A percentile compares a stretch with the other conserved stretches of the same genome.
phyloP scores from a whole-genome alignment of 768 basidiomycete species.

The Pleurotus tuoliensis region DNA sequence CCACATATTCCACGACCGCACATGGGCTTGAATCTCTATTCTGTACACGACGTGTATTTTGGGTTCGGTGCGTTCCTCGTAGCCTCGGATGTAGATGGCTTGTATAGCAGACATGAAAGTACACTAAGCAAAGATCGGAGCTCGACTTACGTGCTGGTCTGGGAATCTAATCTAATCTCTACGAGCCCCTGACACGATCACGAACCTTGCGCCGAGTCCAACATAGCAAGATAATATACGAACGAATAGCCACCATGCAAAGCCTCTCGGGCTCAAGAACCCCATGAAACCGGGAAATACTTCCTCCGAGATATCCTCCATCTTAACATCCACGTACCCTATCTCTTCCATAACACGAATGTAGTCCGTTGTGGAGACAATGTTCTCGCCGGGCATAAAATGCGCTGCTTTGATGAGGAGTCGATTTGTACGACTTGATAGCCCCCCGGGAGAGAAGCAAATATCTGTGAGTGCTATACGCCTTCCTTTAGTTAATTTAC shows the following conservation, averaged over 20 bases:
- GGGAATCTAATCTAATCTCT: conserved; percentile 8
- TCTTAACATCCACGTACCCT: conserved; percentile 48
- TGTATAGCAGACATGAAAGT: conserved; percentile 67
- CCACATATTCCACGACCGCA: conserved; percentile 92
- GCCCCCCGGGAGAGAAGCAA: conserved; percentile 35
- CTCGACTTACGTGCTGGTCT: neutral
- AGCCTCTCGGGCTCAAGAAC: conserved; percentile 43
- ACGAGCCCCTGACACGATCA: conserved; percentile 39
- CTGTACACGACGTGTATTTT: conserved; percentile 80
- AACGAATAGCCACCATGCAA: conserved; percentile 42
- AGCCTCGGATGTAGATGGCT: conserved; percentile 63
- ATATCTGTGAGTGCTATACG: conserved; percentile 60
- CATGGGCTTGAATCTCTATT: conserved; percentile 82
- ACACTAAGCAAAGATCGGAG: neutral
- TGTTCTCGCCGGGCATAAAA: conserved; percentile 47
- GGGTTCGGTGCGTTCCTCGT: conserved; percentile 65
- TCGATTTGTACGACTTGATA: conserved; percentile 19
- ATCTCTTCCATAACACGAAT: conserved; percentile 36
- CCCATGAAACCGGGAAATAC: conserved; percentile 56
- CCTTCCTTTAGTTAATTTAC: conserved; percentile 45
- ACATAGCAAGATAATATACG: conserved; percentile 31
- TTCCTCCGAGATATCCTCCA: conserved; percentile 53
- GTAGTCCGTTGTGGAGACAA: conserved; percentile 44
- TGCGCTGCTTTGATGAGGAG: conserved; percentile 28
- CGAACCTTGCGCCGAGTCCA: conserved; percentile 41